Conservation (phyloP, 2,329 filamentous ascomycete genomes). For the Colletotrichum agaves region DNA sequence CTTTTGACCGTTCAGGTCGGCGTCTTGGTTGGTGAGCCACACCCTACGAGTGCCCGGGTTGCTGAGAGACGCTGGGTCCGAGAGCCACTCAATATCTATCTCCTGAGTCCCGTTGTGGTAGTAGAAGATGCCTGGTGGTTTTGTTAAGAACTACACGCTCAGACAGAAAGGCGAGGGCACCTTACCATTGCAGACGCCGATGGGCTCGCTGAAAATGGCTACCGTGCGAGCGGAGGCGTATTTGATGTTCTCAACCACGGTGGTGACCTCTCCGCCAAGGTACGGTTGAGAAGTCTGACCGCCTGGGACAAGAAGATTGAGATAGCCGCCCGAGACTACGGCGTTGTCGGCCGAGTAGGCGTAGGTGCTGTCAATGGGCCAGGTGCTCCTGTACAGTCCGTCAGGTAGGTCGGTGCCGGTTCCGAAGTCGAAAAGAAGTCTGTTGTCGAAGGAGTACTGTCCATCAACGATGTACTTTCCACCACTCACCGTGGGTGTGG, state of each 20-base stretch:
- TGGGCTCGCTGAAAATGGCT: constrained; percentile 44
- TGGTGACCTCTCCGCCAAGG: constrained; percentile 41
- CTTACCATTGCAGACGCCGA: constrained; percentile 47
- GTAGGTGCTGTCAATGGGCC: constrained; percentile 30
- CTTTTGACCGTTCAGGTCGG: constrained; percentile 38
- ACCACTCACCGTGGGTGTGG: neutral
- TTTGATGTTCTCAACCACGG: constrained; percentile 42
- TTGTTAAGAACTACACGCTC: neutral
- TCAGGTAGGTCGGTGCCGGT: constrained; percentile 39
- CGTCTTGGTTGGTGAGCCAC: constrained; percentile 47
- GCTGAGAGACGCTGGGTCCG: constrained; percentile 42
- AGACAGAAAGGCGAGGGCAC: rapidly evolving
- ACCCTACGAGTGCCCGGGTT: constrained; percentile 42
- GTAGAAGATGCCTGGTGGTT: constrained; percentile 44
- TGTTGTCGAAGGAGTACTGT: constrained; percentile 40
- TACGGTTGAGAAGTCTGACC: constrained; percentile 43
- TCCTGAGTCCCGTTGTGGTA: constrained; percentile 44
- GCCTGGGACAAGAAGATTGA: constrained; percentile 44
- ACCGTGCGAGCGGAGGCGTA: constrained; percentile 45
- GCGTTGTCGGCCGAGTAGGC: constrained; percentile 38
- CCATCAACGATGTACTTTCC: constrained; percentile 42
- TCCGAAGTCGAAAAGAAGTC: constrained; percentile 40
- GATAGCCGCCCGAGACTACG: constrained; percentile 42
- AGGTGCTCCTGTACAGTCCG: constrained; percentile 42
- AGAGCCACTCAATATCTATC: constrained; percentile 48